phyloP scores from a whole-genome alignment of 129 eudicot species.

The Gnaphalium uliginosum region DNA sequence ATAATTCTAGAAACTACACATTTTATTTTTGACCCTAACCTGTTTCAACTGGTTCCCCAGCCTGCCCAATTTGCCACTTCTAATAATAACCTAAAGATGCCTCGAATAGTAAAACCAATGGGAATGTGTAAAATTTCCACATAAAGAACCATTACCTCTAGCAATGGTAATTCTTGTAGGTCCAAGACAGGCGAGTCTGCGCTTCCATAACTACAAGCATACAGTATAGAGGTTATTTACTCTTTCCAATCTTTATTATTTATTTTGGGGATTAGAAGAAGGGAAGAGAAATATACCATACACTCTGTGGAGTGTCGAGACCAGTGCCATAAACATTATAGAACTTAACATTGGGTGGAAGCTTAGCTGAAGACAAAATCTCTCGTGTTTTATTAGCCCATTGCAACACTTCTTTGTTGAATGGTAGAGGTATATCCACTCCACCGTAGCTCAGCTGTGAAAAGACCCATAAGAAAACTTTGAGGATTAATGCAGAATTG shows the following conservation, averaged over 20 bases:
- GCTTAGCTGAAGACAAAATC: slow-evolving; percentile 65
- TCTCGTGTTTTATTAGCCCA: slow-evolving; percentile 91
- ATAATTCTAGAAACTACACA: background rate
- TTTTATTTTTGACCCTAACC: background rate
- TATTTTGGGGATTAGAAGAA: background rate
- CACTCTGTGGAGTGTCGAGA: slow-evolving; percentile 84
- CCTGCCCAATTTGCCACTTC: background rate
- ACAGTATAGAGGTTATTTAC: slow-evolving; percentile 4
- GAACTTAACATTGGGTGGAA: slow-evolving; percentile 79
- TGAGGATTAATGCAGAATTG: background rate
- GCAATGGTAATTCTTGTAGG: slow-evolving; percentile 55
- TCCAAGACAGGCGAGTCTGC: slow-evolving; percentile 67
- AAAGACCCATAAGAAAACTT: background rate
- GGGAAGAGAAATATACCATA: slow-evolving; percentile 52
- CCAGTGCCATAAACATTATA: slow-evolving; percentile 91
- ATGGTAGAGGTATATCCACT: slow-evolving; percentile 72
- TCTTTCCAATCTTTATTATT: background rate
- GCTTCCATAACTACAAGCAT: slow-evolving; percentile 88
- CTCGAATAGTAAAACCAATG: slow-evolving; percentile 6
- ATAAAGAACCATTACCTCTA: slow-evolving; percentile 44
- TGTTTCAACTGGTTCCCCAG: background rate
- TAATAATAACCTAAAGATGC: background rate
- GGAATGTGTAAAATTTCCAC: background rate
- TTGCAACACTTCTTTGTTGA: slow-evolving; percentile 64
- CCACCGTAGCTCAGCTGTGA: slow-evolving; percentile 61